Percentiles rank a stretch among this genome's conserved stretches.
These are phyloP conservation scores for Solanum megistacrolobum DNA, from an alignment of 257 asterid genomes.

Conservation along the genomic window DNA sequence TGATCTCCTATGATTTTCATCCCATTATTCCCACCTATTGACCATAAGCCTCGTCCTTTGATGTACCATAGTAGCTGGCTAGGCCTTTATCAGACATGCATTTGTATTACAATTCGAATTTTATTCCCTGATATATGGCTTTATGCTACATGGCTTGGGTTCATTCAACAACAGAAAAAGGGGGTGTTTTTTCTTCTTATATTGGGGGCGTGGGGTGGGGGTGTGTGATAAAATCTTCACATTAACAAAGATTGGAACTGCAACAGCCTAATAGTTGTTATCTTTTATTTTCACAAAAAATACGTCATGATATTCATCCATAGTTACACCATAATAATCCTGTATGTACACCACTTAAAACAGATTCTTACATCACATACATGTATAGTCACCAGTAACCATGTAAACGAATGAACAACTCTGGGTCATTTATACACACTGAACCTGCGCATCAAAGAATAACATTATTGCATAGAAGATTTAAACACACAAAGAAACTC, in stretches of 20 bases:
- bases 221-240: background rate
- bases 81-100: background rate
- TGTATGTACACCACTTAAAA: background rate
- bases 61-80: background rate
- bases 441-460: background rate
- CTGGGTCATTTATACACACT: background rate
- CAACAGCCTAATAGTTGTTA: background rate
- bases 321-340: background rate
- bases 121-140: background rate
- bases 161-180: background rate
- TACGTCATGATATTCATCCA: background rate
- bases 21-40: background rate
- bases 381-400: background rate
- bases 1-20: background rate
- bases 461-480: background rate
- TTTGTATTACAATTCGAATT: background rate
- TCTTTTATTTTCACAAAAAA: background rate
- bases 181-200: background rate
- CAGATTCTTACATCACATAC: background rate
- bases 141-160: background rate
- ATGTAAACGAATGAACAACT: background rate
- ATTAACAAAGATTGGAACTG: background rate
- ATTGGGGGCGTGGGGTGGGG: background rate
- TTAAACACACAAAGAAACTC: background rate
- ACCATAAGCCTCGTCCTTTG: background rate